These are phyloP conservation scores for Oryza longistaminata DNA, from an alignment of 176 grass and related monocot genomes.

Conservation along the genomic window DNA sequence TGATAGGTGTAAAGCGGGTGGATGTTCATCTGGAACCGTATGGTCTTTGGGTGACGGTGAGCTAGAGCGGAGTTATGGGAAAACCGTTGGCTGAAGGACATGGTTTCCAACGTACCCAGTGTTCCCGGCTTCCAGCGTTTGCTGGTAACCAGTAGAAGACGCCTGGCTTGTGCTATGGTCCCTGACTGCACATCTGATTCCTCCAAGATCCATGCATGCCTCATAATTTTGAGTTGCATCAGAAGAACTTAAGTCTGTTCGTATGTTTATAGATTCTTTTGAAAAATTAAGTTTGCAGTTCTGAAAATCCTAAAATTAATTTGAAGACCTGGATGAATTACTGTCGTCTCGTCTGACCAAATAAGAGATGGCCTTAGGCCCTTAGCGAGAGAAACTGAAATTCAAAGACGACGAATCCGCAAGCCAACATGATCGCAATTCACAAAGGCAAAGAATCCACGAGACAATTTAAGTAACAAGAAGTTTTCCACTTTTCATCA, in stretches of 20 bases:
- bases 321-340: background rate
- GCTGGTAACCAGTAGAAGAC: no score
- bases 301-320: background rate
- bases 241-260: background rate
- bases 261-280: background rate
- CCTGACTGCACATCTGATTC: background rate
- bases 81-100: no score
- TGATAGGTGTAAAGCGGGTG: no score
- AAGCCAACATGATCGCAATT: background rate
- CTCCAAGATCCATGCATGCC: background rate
- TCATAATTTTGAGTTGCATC: background rate
- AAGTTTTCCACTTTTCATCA: conserved; percentile 18
- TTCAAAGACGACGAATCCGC: background rate
- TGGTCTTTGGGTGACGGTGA: no score
- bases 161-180: background rate
- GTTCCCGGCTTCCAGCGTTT: no score
- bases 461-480: no score
- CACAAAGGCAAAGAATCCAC: background rate
- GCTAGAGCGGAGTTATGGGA: no score
- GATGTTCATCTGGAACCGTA: no score
- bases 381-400: background rate
- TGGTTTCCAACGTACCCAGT: no score
- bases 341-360: background rate
- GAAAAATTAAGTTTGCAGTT: background rate
- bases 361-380: background rate